These are phyloP conservation scores for Saprolegnia diclina DNA, from an alignment of 352 stramenopile species.

Conservation along the genomic window DNA sequence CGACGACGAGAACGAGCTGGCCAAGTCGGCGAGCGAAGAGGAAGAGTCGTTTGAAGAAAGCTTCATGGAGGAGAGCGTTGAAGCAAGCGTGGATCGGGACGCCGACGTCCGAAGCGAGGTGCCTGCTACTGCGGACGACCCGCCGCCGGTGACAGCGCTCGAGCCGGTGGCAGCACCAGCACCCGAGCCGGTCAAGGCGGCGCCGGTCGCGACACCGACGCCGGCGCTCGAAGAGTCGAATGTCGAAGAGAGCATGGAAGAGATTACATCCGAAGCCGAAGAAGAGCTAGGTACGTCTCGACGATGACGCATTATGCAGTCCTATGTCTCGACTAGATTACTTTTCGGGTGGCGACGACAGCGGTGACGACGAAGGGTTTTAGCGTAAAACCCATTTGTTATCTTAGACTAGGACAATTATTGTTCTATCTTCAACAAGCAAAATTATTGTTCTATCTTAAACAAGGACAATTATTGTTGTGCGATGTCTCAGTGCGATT, in stretches of 20 bases:
- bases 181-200: background rate
- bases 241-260: constrained; percentile 22
- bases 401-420: no score
- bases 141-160: background rate
- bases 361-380: constrained; percentile 71
- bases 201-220: no score
- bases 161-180: background rate
- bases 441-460: no score
- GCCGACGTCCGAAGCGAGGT: constrained; percentile 18
- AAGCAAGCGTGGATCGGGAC: constrained; percentile 29
- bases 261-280: constrained; percentile 22
- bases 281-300: constrained; percentile 21
- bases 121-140: background rate
- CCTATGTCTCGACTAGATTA: constrained; percentile 10
- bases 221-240: background rate
- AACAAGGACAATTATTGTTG: no score
- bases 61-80: constrained; percentile 65
- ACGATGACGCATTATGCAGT: background rate
- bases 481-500: no score
- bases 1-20: constrained; percentile 40
- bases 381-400: constrained; percentile 33
- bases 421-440: no score
- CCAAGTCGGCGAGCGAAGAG: constrained; percentile 44
- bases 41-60: constrained; percentile 47
- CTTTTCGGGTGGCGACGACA: constrained; percentile 26